Base-by-base conservation (phyloP, 176 grass and related monocot species). In the Hyparrhenia diplandra region DNA sequence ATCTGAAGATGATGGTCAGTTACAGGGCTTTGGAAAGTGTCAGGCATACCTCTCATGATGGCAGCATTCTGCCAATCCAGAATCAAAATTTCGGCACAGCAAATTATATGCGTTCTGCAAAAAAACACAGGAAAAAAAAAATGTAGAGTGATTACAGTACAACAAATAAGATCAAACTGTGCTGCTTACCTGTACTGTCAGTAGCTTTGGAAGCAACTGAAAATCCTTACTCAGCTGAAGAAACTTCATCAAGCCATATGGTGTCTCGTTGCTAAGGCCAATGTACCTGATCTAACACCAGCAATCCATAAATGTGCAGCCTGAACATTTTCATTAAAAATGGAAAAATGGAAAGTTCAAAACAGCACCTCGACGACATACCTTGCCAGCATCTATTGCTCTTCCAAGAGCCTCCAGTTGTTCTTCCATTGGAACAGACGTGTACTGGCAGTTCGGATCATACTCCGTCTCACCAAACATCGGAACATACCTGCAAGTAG, bases 391-490 rank as follows among this genome's bases (percentile, higher is more conserved):
- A 39, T 92, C 78, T 79, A 98, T 47, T 73, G 92, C 86, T 87
- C 69, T 93, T 79, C 89, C 81, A 88, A 98, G 95, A 47, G 86
- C 88, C 70, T 84, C 41, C 39, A 98, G 87, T 6, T 98, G 95
- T 69, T 98, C 86, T 82, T 94, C 88, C 14, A 98, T 87, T 16
- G 83, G 64, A 76, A 98, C 61, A 64, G 88, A 93, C 2, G 35
- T 21, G 36, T 93, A 98, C 67, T 95, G 92, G 75, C 34, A 78
- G 43, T 37, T 89, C 11, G 58, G 79, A 66, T 93, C 90, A 45
- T 95, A 98, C 8, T 98, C 95, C 11, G 76, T 91, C 32, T 93
- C 95, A 17, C 95, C 95, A 95, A 98, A 98, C 92, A 98, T 98
- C 1, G 95, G 95, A 68, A 89, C 90, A 77, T 98, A 98, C 21